Evolutionary conservation across 164 flowering plant genomes (phyloP).

Genomic region (Warburgia ugandensis): DNA sequence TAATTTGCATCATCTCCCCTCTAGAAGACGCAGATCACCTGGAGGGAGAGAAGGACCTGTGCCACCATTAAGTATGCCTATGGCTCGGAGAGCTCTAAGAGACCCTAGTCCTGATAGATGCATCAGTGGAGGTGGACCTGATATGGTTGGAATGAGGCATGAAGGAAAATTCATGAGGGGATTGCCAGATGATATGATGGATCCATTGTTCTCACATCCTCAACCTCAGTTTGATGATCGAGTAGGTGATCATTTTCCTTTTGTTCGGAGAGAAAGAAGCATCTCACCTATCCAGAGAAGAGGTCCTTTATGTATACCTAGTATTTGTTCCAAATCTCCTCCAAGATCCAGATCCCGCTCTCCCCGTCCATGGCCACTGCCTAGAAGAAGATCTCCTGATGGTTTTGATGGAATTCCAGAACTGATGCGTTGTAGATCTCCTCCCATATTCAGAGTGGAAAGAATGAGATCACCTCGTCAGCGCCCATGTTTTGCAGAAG

Average conservation of each 20-base stretch:
- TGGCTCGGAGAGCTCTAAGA: constrained; percentile 36
- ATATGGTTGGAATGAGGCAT: constrained; percentile 32
- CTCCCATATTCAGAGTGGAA: constrained; percentile 36
- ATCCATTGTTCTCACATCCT: constrained; percentile 28
- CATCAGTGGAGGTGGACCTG: constrained; percentile 27
- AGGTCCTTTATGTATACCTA: constrained; percentile 19
- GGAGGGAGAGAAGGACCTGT: constrained; percentile 22
- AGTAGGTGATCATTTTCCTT: constrained; percentile 32
- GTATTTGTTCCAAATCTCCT: constrained; percentile 54
- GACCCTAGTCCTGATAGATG: constrained; percentile 40
- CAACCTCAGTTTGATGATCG: constrained; percentile 38
- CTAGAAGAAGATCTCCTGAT: constrained; percentile 47
- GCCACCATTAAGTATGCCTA: constrained; percentile 30
- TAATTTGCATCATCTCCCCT: constrained; percentile 24
- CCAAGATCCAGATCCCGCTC: constrained; percentile 39
- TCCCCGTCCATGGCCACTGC: constrained; percentile 52
- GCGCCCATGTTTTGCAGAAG: constrained; percentile 34
- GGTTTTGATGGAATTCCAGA: constrained; percentile 41
- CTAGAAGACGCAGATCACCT: constrained; percentile 47
- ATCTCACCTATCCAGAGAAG: constrained; percentile 39
- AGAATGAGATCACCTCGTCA: constrained; percentile 45
- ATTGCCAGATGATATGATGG: constrained; percentile 30
- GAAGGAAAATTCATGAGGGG: constrained; percentile 38
- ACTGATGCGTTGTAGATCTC: constrained; percentile 36
- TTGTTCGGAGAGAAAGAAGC: constrained; percentile 30